phyloP scores from a whole-genome alignment of 2,329 filamentous ascomycete species.

The Scedosporium aurantiacum region DNA sequence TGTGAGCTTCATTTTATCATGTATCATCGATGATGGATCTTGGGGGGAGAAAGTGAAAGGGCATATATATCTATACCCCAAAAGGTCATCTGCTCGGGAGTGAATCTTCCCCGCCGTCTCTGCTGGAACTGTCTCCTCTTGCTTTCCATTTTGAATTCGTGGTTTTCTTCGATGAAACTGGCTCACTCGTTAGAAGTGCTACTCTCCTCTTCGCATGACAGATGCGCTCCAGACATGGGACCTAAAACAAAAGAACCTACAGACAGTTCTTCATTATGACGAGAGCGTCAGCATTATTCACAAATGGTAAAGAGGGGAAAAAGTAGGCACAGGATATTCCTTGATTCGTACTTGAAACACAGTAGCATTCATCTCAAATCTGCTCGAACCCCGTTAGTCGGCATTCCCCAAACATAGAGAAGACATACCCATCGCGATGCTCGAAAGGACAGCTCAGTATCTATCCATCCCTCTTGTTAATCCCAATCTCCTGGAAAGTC shows the following conservation, averaged over 20 bases:
- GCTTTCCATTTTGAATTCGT: conserved; percentile 56
- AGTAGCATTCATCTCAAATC: conserved; percentile 95
- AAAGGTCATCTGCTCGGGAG: conserved; percentile 77
- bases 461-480: not conserved
- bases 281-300: not conserved
- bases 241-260: conserved; percentile 24
- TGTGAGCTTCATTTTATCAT: not conserved
- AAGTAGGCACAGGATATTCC: conserved; percentile 13
- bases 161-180: conserved; percentile 89
- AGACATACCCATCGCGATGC: conserved; percentile 59
- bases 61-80: conserved; percentile 53
- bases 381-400: conserved; percentile 20
- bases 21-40: not conserved
- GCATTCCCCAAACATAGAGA: not conserved
- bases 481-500: not conserved
- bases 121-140: conserved; percentile 41
- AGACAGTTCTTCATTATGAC: conserved; percentile 34
- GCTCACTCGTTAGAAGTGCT: not conserved
- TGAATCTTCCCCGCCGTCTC: conserved; percentile 30
- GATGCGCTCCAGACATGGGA: not conserved
- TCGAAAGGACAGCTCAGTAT: conserved; percentile 42
- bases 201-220: no score
- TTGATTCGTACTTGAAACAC: conserved; percentile 61
- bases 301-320: not conserved
- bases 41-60: not conserved